Evolutionary conservation across 805 yeast species (phyloP), one percentile per base, ranked within the genome.

Genomic region (Ogataea philodendri): DNA sequence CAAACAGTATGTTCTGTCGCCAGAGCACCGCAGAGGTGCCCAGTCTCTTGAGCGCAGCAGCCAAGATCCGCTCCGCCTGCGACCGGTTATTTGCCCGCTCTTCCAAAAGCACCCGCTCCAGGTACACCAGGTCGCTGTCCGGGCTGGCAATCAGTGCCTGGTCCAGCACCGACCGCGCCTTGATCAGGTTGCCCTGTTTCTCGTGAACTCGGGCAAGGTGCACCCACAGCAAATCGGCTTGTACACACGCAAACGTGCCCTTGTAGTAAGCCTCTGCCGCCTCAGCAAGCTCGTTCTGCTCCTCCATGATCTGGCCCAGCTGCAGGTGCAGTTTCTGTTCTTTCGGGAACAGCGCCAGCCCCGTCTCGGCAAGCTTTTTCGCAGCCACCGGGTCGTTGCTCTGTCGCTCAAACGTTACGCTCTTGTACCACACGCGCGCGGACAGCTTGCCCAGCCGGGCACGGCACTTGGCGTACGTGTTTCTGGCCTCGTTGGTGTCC

Each of bases 81-180:
- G 62, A 54, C 7, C 51, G 20, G 41, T 81, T 79, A 0, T 71
- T 66, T 4, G 66, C 57, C 16, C 69, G 41, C 21, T 59, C 51
- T 52, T 89, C 97, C 24, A 88, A 59, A 15, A 64, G 48, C 10
- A 84, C 66, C 44, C 76, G 73, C 13, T 72, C 80, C 6, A 67
- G 48, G 78, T 85, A 79, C 2, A 89, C 47, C n/a, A 39, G 33
- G 19, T 75, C 84, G 23, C 61, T 60, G 5, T 60, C 50, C 0
- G 80, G 75, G 37, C 70, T 73, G 16, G 65, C 63, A 10, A 77
- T 44, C 6, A 84, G 54, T 0, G 84, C 93, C 16, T 76, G 62
- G 47, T 87, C 96, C 15, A 88, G 59, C 1, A 72, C 65, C 0
- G 95, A 78, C 41, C 96, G 72, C 0, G 95, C 87, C 39, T 75